Conservation (phyloP, 2,329 filamentous ascomycete genomes). For the Cladosporium velox region DNA sequence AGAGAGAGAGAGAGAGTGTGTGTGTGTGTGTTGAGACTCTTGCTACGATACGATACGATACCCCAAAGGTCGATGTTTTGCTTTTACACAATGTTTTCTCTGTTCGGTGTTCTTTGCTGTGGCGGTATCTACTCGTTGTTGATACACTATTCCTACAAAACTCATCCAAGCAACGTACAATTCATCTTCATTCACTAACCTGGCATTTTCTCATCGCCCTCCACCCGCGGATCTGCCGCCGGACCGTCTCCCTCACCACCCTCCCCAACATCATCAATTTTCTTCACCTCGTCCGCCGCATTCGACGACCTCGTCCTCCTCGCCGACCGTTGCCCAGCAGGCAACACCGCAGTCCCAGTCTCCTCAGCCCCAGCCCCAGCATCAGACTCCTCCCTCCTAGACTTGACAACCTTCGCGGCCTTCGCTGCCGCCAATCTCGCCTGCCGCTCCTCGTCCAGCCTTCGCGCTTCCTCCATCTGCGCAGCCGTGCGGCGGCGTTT, state of each 20-base stretch:
- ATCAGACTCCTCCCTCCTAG: background rate
- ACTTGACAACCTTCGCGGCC: background rate
- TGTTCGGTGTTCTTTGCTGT: too few relatives aligned
- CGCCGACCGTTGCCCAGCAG: background rate
- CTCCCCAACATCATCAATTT: background rate
- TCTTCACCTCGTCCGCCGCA: background rate
- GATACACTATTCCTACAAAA: background rate
- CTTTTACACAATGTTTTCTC: too few relatives aligned
- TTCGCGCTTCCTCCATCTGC: constrained; percentile 16
- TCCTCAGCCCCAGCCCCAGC: background rate
- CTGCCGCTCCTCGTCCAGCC: constrained; percentile 8
- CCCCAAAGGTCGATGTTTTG: constrained; percentile 1
- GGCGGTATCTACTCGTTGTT: background rate
- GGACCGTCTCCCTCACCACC: too few relatives aligned
- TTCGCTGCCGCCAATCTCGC: background rate
- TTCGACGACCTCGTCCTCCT: constrained; percentile 5
- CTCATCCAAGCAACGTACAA: background rate
- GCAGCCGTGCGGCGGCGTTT: constrained; percentile 11
- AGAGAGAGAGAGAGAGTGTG: background rate
- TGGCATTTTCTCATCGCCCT: background rate
- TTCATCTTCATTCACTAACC: background rate
- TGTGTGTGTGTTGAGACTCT: background rate
- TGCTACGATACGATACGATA: constrained; percentile 10
- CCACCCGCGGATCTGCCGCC: background rate
- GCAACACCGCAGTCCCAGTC: background rate